These are phyloP conservation scores for Sechiopsis laciniata DNA, from an alignment of 306 rosid genomes.

Conservation along the genomic window DNA sequence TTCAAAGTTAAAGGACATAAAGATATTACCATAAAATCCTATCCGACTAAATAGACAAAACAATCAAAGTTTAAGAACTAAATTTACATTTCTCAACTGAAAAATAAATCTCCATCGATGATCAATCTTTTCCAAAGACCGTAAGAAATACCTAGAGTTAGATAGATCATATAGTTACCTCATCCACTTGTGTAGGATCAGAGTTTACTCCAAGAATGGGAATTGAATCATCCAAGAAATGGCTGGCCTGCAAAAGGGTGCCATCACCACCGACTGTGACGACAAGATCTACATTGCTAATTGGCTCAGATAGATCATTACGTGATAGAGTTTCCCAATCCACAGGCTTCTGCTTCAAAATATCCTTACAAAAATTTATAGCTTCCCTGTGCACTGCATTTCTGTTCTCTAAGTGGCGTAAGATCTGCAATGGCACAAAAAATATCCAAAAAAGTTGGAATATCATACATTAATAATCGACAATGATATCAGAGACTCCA, in stretches of 20 bases:
- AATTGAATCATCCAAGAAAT: constrained; percentile 64
- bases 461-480: not conserved
- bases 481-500: not conserved
- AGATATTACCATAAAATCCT: no score
- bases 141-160: not conserved
- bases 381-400: constrained; percentile 60
- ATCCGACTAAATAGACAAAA: not conserved
- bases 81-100: not conserved
- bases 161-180: constrained; percentile 40
- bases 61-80: not conserved
- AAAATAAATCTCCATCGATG: not conserved
- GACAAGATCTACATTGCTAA: constrained; percentile 68
- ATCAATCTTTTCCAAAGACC: not conserved
- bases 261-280: constrained; percentile 92
- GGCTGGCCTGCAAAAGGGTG: constrained; percentile 78
- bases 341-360: constrained; percentile 57
- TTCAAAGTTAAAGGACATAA: not conserved
- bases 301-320: constrained; percentile 44
- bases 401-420: constrained; percentile 57
- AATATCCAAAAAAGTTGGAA: not conserved
- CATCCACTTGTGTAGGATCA: constrained; percentile 69
- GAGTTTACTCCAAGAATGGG: constrained; percentile 95
- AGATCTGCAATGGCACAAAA: constrained; percentile 36
- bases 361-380: constrained; percentile 56
- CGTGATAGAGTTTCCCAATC: constrained; percentile 62